phyloP scores from a whole-genome alignment of 345 rosid species.

The Ricinus communis region DNA sequence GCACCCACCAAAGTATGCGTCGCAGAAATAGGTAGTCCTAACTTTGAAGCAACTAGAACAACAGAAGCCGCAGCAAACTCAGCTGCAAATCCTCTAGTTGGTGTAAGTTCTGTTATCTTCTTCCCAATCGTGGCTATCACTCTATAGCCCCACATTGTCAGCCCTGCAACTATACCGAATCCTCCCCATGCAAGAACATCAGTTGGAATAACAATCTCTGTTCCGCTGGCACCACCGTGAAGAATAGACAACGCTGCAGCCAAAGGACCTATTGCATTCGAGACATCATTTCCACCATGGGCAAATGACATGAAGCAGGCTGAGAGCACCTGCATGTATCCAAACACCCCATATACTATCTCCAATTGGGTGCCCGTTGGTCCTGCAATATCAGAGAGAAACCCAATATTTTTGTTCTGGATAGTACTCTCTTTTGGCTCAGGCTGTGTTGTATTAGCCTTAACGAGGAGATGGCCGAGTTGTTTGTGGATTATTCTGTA shows the following conservation, averaged over 20 bases:
- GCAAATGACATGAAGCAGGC: constrained; percentile 99
- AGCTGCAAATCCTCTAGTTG: constrained; percentile 94
- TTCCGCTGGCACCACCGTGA: constrained; percentile 60
- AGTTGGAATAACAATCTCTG: constrained; percentile 65
- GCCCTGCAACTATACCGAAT: constrained; percentile 89
- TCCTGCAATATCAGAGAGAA: constrained; percentile 89
- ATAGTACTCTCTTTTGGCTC: constrained; percentile 36
- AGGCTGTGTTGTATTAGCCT: constrained; percentile 39
- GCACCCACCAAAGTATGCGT: constrained; percentile 95
- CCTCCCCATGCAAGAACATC: constrained; percentile 99
- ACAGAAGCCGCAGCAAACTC: constrained; percentile 97
- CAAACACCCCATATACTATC: constrained; percentile 86
- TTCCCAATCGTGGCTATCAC: constrained; percentile 96
- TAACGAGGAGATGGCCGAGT: constrained; percentile 80
- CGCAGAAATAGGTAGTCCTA: constrained; percentile 86
- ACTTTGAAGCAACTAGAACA: constrained; percentile 81
- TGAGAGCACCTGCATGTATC: constrained; percentile 92
- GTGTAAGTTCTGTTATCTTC: constrained; percentile 93
- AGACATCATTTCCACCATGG: constrained; percentile 93
- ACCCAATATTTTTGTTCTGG: constrained; percentile 53
- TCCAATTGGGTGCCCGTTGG: constrained; percentile 88
- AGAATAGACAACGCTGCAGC: constrained; percentile 88
- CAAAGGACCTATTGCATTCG: constrained; percentile 93
- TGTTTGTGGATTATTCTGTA: constrained; percentile 61
- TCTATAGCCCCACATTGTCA: constrained; percentile 85